phyloP scores from a whole-genome alignment of 208 protist species.

The Acanthamoeba castellanii region DNA sequence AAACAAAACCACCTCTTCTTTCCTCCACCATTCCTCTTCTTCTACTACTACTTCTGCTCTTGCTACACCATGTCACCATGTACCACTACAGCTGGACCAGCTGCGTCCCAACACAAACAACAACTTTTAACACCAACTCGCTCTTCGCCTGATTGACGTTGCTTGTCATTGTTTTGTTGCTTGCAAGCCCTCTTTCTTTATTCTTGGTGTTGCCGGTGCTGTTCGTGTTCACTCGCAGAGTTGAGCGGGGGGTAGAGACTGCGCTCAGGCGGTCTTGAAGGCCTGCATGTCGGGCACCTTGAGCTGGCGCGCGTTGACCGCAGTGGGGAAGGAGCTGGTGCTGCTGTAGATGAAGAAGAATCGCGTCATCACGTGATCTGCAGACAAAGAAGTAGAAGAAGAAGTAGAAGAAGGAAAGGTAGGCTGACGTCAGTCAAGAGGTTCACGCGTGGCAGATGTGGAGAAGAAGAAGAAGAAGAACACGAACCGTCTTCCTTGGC shows the following conservation, averaged over 20 bases:
- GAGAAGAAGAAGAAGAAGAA: neutral
- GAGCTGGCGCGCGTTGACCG: slow-evolving; percentile 50
- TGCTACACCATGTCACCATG: too few relatives aligned
- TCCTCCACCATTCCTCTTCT: neutral
- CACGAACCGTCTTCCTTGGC: slow-evolving; percentile 56
- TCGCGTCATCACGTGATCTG: slow-evolving; percentile 79
- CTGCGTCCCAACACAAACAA: too few relatives aligned
- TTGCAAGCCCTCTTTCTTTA: too few relatives aligned
- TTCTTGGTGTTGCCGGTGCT: too few relatives aligned
- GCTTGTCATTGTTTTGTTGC: too few relatives aligned
- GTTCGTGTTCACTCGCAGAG: too few relatives aligned
- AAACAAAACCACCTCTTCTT: too few relatives aligned
- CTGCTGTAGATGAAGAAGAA: slow-evolving; percentile 84
- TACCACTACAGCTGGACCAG: too few relatives aligned
- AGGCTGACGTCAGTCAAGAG: neutral
- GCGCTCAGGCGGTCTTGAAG: neutral
- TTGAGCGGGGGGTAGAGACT: too few relatives aligned
- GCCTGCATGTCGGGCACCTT: slow-evolving; percentile 25
- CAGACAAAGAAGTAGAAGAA: neutral
- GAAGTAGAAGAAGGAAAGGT: neutral
- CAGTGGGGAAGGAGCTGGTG: neutral
- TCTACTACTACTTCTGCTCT: too few relatives aligned
- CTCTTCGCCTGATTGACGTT: too few relatives aligned
- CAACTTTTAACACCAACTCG: too few relatives aligned
- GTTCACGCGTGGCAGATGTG: neutral